Conservation (phyloP, 2,329 filamentous ascomycete genomes). For the Cadophora sp. region DNA sequence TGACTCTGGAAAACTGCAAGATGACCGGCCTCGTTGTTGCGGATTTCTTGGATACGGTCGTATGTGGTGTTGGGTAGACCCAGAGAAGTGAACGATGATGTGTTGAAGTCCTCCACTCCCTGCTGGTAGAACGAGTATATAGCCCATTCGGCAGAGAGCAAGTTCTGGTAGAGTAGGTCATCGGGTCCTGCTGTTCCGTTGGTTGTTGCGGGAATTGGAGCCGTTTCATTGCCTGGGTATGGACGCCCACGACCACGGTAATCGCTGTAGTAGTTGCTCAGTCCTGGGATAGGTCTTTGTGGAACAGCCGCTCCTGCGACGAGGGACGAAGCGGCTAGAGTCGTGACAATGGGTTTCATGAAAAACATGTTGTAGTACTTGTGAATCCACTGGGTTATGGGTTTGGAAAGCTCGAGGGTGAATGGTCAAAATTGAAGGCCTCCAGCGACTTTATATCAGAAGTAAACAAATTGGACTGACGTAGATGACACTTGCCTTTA, state of each 20-base stretch:
- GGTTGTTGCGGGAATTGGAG: constrained; percentile 44
- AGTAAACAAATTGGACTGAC: background rate
- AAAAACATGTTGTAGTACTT: background rate
- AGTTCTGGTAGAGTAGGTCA: constrained; percentile 53
- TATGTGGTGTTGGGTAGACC: constrained; percentile 51
- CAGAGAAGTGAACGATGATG: constrained; percentile 44
- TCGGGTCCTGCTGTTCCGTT: constrained; percentile 47
- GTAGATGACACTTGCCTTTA: background rate
- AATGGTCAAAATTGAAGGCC: background rate
- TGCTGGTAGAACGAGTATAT: constrained; percentile 54
- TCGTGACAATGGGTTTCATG: background rate
- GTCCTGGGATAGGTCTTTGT: constrained; percentile 43
- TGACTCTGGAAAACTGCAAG: constrained; percentile 53
- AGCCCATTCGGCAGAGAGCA: constrained; percentile 53
- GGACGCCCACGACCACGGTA: constrained; percentile 46
- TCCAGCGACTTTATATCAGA: background rate
- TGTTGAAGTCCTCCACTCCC: constrained; percentile 50
- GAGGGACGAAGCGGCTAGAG: constrained; percentile 18
- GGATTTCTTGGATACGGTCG: constrained; percentile 49
- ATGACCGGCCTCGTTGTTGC: constrained; percentile 55
- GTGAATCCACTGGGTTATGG: too few relatives aligned
- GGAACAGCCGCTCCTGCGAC: constrained; percentile 9
- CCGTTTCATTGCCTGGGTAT: constrained; percentile 49
- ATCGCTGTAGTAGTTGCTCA: constrained; percentile 45
- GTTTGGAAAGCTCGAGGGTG: too few relatives aligned